Percentiles rank a stretch among this genome's conserved stretches.
phyloP scores from a whole-genome alignment of 2,329 filamentous ascomycete genomes.

The Hypoxylon sp. region DNA sequence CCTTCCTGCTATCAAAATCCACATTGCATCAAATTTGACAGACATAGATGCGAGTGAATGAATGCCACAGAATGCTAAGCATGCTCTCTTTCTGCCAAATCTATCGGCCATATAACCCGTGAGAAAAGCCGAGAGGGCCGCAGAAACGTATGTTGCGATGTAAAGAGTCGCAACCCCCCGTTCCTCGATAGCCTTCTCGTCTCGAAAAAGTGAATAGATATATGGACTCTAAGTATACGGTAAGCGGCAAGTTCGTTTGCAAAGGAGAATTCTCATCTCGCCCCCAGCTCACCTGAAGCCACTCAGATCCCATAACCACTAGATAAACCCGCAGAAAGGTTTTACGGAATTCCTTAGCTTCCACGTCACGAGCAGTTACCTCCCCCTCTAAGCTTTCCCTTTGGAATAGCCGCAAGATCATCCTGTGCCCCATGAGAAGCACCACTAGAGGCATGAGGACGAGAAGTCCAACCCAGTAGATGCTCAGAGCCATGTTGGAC shows the following conservation, averaged over 20 bases:
- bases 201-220: constrained; percentile 52
- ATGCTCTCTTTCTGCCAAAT: constrained; percentile 66
- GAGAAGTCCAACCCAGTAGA: constrained; percentile 49
- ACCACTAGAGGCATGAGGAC: constrained; percentile 45
- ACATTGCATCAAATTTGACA: constrained; percentile 57
- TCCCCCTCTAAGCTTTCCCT: constrained; percentile 16
- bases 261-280: background rate
- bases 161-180: constrained; percentile 59
- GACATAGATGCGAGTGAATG: constrained; percentile 68
- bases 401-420: constrained; percentile 32
- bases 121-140: constrained; percentile 62
- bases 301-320: constrained; percentile 66
- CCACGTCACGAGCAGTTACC: constrained; percentile 27
- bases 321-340: constrained; percentile 59
- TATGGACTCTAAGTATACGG: constrained; percentile 48
- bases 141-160: constrained; percentile 61
- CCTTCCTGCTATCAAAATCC: constrained; percentile 66
- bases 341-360: constrained; percentile 42
- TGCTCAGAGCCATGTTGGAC: constrained; percentile 42
- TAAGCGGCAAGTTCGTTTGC: constrained; percentile 33
- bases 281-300: constrained; percentile 61
- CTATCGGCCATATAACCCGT: constrained; percentile 64
- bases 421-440: constrained; percentile 39
- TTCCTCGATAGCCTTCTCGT: constrained; percentile 52
- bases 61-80: constrained; percentile 67